Evolutionary conservation across 805 yeast genomes (phyloP).

Genomic region (Dipodascus albidus): DNA sequence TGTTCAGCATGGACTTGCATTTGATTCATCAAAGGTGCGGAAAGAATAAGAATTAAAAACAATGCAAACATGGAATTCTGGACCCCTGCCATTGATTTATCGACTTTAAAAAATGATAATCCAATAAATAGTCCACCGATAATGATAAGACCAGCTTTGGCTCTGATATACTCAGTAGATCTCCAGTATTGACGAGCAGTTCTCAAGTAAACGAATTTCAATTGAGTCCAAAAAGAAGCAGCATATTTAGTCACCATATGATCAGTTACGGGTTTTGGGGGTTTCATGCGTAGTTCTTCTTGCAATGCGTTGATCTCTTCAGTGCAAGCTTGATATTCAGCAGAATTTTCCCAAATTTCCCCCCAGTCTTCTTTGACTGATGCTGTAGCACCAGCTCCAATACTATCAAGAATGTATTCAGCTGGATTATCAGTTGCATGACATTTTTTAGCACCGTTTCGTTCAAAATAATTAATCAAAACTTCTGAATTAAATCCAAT

Average conservation of each 20-base stretch:
- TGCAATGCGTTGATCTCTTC: slow-evolving; percentile 27
- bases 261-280: slow-evolving; percentile 17
- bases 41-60: slow-evolving; percentile 45
- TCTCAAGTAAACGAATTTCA: slow-evolving; percentile 31
- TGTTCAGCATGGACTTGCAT: slow-evolving; percentile 47
- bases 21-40: slow-evolving; percentile 52
- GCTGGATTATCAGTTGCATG: slow-evolving; percentile 55
- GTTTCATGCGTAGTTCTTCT: slow-evolving; percentile 20
- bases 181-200: slow-evolving; percentile 41
- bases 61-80: slow-evolving; percentile 49
- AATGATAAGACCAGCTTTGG: slow-evolving; percentile 42
- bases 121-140: slow-evolving; percentile 57
- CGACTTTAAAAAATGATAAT: slow-evolving; percentile 54
- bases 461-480: slow-evolving; percentile 56
- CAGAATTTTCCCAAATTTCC: slow-evolving; percentile 46
- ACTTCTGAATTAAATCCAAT: slow-evolving; percentile 53
- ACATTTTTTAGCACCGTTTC: slow-evolving; percentile 62
- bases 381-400: slow-evolving; percentile 78
- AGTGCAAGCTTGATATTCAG: slow-evolving; percentile 28
- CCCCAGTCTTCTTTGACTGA: slow-evolving; percentile 46
- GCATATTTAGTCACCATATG: slow-evolving; percentile 28
- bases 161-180: slow-evolving; percentile 47
- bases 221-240: slow-evolving; percentile 37
- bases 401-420: slow-evolving; percentile 59
- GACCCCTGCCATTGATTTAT: slow-evolving; percentile 39